Percentiles rank a stretch among this genome's conserved stretches.
phyloP scores from a whole-genome alignment of 148 eudicot genomes.

The Nyssa sinensis region DNA sequence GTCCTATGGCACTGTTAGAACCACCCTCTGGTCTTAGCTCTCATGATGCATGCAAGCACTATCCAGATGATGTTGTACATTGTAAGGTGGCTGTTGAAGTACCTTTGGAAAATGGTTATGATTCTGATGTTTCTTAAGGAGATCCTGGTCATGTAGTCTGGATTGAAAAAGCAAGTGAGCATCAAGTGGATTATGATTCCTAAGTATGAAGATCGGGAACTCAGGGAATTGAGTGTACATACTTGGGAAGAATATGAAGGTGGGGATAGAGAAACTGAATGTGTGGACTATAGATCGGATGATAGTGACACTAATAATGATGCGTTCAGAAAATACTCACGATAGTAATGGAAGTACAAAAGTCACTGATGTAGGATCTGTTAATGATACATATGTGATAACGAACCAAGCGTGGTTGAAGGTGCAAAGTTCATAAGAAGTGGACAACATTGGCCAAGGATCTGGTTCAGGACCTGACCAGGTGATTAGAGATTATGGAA shows the following conservation, averaged over 20 bases:
- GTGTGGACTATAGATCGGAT: conserved; percentile 22
- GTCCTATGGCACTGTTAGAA: neutral
- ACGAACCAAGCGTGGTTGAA: neutral
- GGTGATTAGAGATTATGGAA: conserved; percentile 9
- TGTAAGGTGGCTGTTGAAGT: conserved; percentile 3
- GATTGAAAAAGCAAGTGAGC: conserved; percentile 17
- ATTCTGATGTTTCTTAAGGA: conserved; percentile 13
- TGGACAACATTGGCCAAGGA: conserved; percentile 1
- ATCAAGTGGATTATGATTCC: conserved; percentile 38
- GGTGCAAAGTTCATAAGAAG: neutral
- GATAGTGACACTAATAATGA: conserved; percentile 13
- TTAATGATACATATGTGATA: neutral
- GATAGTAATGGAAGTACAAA: conserved; percentile 2
- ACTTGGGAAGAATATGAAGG: conserved; percentile 33
- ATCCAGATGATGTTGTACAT: conserved; percentile 1
- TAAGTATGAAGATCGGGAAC: conserved; percentile 54
- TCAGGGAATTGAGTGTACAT: conserved; percentile 36
- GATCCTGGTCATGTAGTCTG: conserved; percentile 11
- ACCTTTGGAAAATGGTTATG: conserved; percentile 8
- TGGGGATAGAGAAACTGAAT: conserved; percentile 26
- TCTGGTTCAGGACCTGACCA: neutral
- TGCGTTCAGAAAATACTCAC: conserved; percentile 16
- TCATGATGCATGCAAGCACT: too few species aligned
- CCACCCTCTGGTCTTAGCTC: neutral
- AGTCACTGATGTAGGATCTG: conserved; percentile 14